These are phyloP conservation scores for Aplosporella prunicola DNA, from an alignment of 2,329 filamentous ascomycete species.

Conservation along the genomic window DNA sequence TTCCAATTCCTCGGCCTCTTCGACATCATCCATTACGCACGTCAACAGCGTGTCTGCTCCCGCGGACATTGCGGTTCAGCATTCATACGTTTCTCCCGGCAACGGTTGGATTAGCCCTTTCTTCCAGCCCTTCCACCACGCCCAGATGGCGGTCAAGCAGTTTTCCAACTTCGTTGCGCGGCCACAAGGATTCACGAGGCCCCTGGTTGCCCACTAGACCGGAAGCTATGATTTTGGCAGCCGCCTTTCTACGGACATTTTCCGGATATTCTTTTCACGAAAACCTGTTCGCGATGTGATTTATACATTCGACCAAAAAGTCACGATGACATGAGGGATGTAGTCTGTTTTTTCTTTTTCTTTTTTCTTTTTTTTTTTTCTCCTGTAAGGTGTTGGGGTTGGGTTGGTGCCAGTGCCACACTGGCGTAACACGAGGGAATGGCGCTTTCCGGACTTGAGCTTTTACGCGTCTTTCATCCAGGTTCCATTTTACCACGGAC, in stretches of 20 bases:
- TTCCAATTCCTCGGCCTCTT: conserved; percentile 17
- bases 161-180: conserved; percentile 27
- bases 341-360: no score
- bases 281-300: conserved; percentile 27
- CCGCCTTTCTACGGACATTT: conserved; percentile 12
- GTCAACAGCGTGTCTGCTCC: conserved; percentile 3
- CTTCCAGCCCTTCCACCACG: conserved; percentile 30
- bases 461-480: background rate
- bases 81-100: conserved; percentile 29
- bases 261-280: conserved; percentile 15
- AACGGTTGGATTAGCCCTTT: conserved; percentile 33
- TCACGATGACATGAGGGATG: conserved; percentile 31
- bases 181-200: conserved; percentile 26
- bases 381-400: conserved; percentile 11
- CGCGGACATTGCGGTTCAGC: conserved; percentile 14
- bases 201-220: conserved; percentile 28
- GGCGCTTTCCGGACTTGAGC: conserved; percentile 3
- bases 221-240: conserved; percentile 1
- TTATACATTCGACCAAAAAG: conserved; percentile 21
- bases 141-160: conserved; percentile 31
- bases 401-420: conserved; percentile 4
- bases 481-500: conserved; percentile 1
- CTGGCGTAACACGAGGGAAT: no score
- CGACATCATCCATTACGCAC: conserved; percentile 1
- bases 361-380: conserved; percentile 6